These are phyloP conservation scores for Colletotrichum viniferum DNA, from an alignment of 2,329 filamentous ascomycete genomes.

Conservation along the genomic window DNA sequence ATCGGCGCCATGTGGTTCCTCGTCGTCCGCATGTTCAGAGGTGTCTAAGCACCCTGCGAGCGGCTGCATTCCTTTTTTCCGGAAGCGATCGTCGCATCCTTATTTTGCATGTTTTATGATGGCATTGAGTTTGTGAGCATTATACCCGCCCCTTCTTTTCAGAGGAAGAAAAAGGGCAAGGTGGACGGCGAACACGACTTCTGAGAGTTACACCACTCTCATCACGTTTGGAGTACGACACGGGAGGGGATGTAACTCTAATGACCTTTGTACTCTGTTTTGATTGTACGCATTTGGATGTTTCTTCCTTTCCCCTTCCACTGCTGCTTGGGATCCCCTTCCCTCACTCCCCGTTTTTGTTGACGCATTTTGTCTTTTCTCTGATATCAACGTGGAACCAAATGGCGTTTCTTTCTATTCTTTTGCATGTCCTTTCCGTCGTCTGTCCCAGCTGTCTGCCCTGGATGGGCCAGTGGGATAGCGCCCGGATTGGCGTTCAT, in stretches of 20 bases:
- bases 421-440: not conserved
- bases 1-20: slow-evolving; percentile 91
- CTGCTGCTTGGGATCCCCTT: not conserved
- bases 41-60: slow-evolving; percentile 50
- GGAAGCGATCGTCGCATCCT: not conserved
- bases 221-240: slow-evolving; percentile 20
- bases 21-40: slow-evolving; percentile 83
- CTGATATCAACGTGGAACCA: slow-evolving; percentile 9
- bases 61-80: not conserved
- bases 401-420: not conserved
- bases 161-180: slow-evolving; percentile 3
- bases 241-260: slow-evolving; percentile 15
- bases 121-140: slow-evolving; percentile 14
- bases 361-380: slow-evolving; percentile 4
- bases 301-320: not conserved
- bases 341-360: not conserved
- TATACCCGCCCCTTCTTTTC: slow-evolving; percentile 13
- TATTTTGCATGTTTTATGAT: slow-evolving; percentile 10
- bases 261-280: not conserved
- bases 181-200: slow-evolving; percentile 20
- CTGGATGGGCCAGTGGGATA: not conserved
- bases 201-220: not conserved
- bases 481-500: not conserved
- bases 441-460: not conserved
- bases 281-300: slow-evolving; percentile 1